Percentiles rank a stretch among this genome's conserved stretches.
Conservation (phyloP, 768 basidiomycete genomes). For the Pleurotus djamor region DNA sequence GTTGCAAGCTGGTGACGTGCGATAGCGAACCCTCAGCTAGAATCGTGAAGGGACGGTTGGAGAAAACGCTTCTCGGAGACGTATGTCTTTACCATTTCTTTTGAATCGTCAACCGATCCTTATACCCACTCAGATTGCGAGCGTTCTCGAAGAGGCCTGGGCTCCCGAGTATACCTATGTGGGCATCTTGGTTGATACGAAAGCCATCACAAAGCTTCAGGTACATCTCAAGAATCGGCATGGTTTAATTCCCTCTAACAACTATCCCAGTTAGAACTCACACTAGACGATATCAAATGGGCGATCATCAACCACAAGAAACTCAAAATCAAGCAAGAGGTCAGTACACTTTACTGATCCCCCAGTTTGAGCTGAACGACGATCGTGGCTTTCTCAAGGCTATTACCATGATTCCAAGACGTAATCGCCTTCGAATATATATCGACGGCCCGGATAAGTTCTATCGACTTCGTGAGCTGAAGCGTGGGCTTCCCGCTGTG, state of each 20-base stretch:
- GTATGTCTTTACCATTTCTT: conserved; percentile 38
- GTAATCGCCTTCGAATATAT: conserved; percentile 76
- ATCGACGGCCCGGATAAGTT: conserved; percentile 78
- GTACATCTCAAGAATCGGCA: conserved; percentile 30
- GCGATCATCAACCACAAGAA: conserved; percentile 86
- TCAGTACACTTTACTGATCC: conserved; percentile 19
- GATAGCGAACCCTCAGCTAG: conserved; percentile 93
- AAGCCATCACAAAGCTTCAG: conserved; percentile 88
- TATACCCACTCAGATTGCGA: conserved; percentile 62
- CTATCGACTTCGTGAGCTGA: conserved; percentile 82
- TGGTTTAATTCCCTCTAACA: neutral
- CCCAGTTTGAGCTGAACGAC: neutral
- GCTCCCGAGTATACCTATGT: conserved; percentile 90
- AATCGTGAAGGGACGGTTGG: conserved; percentile 94
- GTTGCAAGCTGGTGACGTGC: conserved; percentile 85
- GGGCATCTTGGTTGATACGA: conserved; percentile 86
- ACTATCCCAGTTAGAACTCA: conserved; percentile 75
- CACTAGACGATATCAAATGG: conserved; percentile 90
- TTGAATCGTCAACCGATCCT: neutral
- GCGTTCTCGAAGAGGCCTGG: conserved; percentile 95
- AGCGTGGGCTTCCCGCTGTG: conserved; percentile 78
- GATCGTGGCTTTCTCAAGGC: conserved; percentile 42
- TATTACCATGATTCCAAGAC: conserved; percentile 73
- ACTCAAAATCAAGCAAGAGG: conserved; percentile 90
- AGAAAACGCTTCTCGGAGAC: conserved; percentile 93